phyloP scores from a whole-genome alignment of 441 rosid species.

The Capsella rubella region DNA sequence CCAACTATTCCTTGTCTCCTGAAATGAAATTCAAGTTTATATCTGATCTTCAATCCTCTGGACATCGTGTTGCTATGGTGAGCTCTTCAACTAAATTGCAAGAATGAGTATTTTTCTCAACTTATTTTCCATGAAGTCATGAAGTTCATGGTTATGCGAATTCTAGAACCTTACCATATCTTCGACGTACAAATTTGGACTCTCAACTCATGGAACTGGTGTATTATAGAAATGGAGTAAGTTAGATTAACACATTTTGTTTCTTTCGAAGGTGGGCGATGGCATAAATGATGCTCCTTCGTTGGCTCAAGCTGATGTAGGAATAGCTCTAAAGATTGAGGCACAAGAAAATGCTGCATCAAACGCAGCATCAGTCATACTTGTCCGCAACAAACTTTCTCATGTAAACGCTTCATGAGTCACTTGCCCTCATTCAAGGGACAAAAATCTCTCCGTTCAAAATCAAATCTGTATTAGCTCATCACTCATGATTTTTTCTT shows the following conservation, averaged over 20 bases:
- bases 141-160: background rate
- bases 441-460: conserved; percentile 3
- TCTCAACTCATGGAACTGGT: conserved; percentile 5
- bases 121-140: conserved; percentile 1
- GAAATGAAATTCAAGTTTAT: conserved; percentile 74
- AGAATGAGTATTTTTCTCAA: background rate
- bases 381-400: conserved; percentile 84
- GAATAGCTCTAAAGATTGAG: conserved; percentile 85
- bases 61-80: conserved; percentile 93
- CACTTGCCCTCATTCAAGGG: background rate
- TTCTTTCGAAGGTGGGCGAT: conserved; percentile 76
- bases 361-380: conserved; percentile 87
- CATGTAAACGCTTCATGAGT: conserved; percentile 54
- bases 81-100: conserved; percentile 10
- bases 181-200: background rate
- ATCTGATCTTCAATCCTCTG: conserved; percentile 78
- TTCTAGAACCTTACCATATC: background rate
- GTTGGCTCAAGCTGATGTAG: conserved; percentile 92
- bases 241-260: conserved; percentile 20
- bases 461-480: conserved; percentile 1
- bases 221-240: background rate
- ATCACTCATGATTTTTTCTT: background rate
- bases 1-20: conserved; percentile 80
- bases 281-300: conserved; percentile 99
- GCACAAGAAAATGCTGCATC: conserved; percentile 95